A percentile compares a stretch with the other conserved stretches of the same genome.
Conservation (phyloP, 1,139 yeast genomes). For the Suhomyces maxii region DNA sequence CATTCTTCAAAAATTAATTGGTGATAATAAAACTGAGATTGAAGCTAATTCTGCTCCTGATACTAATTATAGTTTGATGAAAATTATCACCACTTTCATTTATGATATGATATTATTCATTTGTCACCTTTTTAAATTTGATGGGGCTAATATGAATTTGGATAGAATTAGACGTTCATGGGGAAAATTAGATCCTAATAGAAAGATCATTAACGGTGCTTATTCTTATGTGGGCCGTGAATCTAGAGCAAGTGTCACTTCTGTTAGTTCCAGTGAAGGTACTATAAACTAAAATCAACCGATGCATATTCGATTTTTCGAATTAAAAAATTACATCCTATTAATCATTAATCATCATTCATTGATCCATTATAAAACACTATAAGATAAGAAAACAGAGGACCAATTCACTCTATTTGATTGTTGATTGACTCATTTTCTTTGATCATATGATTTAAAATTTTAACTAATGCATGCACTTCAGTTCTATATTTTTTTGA, state of each 20-base stretch:
- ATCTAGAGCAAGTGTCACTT: constrained; percentile 18
- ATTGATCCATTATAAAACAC: background rate
- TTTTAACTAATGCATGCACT: constrained; percentile 22
- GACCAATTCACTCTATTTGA: background rate
- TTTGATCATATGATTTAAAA: constrained; percentile 19
- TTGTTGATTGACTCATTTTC: background rate
- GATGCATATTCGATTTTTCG: background rate
- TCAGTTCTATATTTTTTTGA: constrained; percentile 19
- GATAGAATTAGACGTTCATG: constrained; percentile 46
- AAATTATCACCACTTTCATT: constrained; percentile 27
- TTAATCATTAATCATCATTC: background rate
- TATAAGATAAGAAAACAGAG: too few species aligned
- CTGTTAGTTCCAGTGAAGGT: constrained; percentile 3
- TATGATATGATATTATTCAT: constrained; percentile 34
- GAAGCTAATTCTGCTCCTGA: background rate
- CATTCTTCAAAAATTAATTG: constrained; percentile 29
- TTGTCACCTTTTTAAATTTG: constrained; percentile 36
- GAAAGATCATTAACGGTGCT: constrained; percentile 39
- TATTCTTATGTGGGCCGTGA: constrained; percentile 39
- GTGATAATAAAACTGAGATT: constrained; percentile 19
- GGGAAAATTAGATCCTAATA: constrained; percentile 47
- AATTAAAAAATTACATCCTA: too few species aligned
- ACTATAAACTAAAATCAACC: background rate
- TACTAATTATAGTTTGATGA: constrained; percentile 16
- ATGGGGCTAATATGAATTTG: constrained; percentile 43